phyloP scores from a whole-genome alignment of 805 yeast species.

The Wickerhamomyces alni region DNA sequence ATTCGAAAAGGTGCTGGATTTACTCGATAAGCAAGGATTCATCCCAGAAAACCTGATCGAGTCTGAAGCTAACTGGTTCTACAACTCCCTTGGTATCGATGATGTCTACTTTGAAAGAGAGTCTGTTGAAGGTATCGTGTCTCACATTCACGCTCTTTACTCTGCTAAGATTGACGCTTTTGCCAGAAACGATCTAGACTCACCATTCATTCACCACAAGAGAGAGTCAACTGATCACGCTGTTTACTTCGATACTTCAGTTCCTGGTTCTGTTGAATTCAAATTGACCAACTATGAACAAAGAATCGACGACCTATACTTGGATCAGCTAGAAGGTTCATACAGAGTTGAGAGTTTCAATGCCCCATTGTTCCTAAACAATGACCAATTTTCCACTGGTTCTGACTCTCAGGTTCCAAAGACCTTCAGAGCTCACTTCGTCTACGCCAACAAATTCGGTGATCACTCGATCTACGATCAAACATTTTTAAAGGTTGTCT shows the following conservation, averaged over 20 bases:
- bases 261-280: constrained; percentile 38
- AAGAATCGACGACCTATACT: constrained; percentile 74
- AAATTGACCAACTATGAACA: constrained; percentile 55
- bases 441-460: constrained; percentile 63
- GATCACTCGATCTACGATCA: constrained; percentile 61
- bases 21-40: constrained; percentile 76
- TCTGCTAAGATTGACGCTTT: constrained; percentile 90
- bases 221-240: constrained; percentile 83
- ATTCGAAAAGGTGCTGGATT: constrained; percentile 73
- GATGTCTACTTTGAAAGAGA: constrained; percentile 89
- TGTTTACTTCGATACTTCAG: constrained; percentile 76
- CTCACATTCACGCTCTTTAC: constrained; percentile 82
- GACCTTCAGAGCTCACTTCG: constrained; percentile 68
- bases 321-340: constrained; percentile 46
- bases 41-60: constrained; percentile 86
- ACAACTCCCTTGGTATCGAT: constrained; percentile 81
- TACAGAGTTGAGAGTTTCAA: constrained; percentile 77
- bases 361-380: constrained; percentile 45
- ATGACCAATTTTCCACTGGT: constrained; percentile 23
- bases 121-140: constrained; percentile 69
- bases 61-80: constrained; percentile 85
- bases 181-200: constrained; percentile 48
- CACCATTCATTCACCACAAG: constrained; percentile 69
- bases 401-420: constrained; percentile 28
- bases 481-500: constrained; percentile 71